Percentiles rank a stretch among this genome's conserved stretches.
Conservation (phyloP, 257 asterid species). For the Solanum megistacrolobum region DNA sequence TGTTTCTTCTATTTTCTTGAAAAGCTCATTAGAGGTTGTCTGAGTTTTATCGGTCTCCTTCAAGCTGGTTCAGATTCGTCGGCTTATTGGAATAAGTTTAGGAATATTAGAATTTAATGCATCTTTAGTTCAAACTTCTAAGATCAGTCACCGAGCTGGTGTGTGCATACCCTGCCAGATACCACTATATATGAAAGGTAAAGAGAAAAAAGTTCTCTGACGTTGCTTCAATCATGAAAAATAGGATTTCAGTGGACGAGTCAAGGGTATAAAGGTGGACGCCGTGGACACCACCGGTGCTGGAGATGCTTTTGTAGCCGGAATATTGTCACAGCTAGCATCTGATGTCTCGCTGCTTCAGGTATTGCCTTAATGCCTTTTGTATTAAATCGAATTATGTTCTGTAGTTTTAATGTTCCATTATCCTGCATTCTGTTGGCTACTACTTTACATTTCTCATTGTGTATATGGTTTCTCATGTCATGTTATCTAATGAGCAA, state of each 20-base stretch:
- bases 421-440: not conserved
- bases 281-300: slow-evolving; percentile 95
- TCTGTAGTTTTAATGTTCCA: not conserved
- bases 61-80: not conserved
- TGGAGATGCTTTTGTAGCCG: slow-evolving; percentile 99
- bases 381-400: not conserved
- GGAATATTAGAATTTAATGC: not conserved
- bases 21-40: not conserved
- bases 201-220: not conserved
- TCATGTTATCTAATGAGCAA: not conserved
- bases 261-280: slow-evolving; percentile 72
- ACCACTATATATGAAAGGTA: not conserved
- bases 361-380: slow-evolving; percentile 32
- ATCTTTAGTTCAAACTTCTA: not conserved
- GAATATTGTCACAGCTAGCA: slow-evolving; percentile 72
- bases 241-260: slow-evolving; percentile 91
- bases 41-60: not conserved
- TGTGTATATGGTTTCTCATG: not conserved
- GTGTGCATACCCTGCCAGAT: not conserved
- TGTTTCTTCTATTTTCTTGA: not conserved
- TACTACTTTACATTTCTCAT: not conserved
- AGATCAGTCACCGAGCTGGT: not conserved
- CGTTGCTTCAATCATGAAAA: not conserved
- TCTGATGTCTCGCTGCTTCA: slow-evolving; percentile 56
- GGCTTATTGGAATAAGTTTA: not conserved